A percentile compares a stretch with the other conserved stretches of the same genome.
phyloP scores from a whole-genome alignment of 2,329 filamentous ascomycete genomes.

The Phyllosticta citribraziliensis region DNA sequence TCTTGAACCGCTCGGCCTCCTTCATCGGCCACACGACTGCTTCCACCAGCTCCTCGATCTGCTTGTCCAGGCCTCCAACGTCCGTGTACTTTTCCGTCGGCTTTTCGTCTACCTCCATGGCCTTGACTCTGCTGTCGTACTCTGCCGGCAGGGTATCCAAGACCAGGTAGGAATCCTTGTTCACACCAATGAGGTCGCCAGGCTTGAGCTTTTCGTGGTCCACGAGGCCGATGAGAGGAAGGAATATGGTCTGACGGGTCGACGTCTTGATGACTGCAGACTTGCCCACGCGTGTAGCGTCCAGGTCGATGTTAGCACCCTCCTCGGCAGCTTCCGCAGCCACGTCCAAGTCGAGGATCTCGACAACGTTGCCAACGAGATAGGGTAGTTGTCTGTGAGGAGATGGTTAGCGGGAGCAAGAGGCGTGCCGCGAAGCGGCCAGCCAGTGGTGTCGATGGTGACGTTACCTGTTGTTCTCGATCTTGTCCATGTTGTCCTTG shows the following conservation, averaged over 20 bases:
- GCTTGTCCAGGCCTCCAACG: slow-evolving; percentile 94
- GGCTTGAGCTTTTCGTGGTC: slow-evolving; percentile 93
- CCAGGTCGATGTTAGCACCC: slow-evolving; percentile 95
- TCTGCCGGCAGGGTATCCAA: slow-evolving; percentile 94
- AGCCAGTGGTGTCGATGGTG: not conserved
- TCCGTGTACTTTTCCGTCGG: slow-evolving; percentile 98
- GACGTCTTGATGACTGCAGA: slow-evolving; percentile 99
- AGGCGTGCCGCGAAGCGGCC: not conserved
- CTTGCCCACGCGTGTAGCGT: slow-evolving; percentile 93
- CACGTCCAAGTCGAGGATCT: slow-evolving; percentile 92
- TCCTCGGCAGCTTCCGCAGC: slow-evolving; percentile 94
- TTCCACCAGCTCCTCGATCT: slow-evolving; percentile 97
- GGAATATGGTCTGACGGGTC: slow-evolving; percentile 95
- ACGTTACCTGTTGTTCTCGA: slow-evolving; percentile 88
- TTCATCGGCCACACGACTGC: slow-evolving; percentile 99
- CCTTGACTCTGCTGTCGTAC: slow-evolving; percentile 97
- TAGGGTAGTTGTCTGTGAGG: slow-evolving; percentile 79
- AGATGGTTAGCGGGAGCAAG: slow-evolving; percentile 9
- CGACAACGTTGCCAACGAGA: slow-evolving; percentile 95
- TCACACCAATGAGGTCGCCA: slow-evolving; percentile 92
- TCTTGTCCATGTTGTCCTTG: slow-evolving; percentile 98
- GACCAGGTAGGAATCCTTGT: slow-evolving; percentile 97
- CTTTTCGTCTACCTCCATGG: slow-evolving; percentile 99
- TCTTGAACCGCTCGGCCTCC: slow-evolving; percentile 97
- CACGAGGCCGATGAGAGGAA: slow-evolving; percentile 92